Evolutionary conservation across 495 filamentous ascomycete species (phyloP).

Genomic region (Cairneyella variabilis): DNA sequence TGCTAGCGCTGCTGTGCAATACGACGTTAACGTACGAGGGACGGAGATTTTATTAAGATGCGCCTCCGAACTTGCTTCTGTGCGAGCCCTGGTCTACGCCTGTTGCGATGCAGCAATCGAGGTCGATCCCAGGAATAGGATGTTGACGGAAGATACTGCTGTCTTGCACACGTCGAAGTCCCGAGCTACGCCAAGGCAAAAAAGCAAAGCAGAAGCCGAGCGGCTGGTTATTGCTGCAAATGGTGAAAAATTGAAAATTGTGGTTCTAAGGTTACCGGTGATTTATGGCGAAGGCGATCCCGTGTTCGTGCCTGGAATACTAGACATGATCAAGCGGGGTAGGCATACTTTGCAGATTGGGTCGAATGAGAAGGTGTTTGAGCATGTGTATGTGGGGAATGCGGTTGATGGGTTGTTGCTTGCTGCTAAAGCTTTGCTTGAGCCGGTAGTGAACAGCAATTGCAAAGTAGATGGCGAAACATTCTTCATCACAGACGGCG

Average conservation of each 20-base stretch:
- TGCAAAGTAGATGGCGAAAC: conserved; percentile 87
- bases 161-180: background rate
- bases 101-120: conserved; percentile 46
- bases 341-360: conserved; percentile 79
- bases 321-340: conserved; percentile 58
- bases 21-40: conserved; percentile 85
- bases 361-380: conserved; percentile 78
- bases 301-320: conserved; percentile 53
- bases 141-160: conserved; percentile 9
- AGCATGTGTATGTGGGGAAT: conserved; percentile 76
- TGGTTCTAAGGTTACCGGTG: conserved; percentile 75
- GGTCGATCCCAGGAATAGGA: background rate
- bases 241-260: conserved; percentile 59
- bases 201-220: conserved; percentile 76
- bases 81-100: conserved; percentile 91
- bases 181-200: background rate
- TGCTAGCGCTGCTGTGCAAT: conserved; percentile 46
- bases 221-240: conserved; percentile 79
- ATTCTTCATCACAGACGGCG: conserved; percentile 91
- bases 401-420: conserved; percentile 69
- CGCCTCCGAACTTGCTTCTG: conserved; percentile 51
- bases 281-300: conserved; percentile 84
- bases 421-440: conserved; percentile 64
- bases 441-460: conserved; percentile 52
- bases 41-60: conserved; percentile 73